Percentiles rank a stretch among this genome's conserved stretches.
Evolutionary conservation across 306 rosid species (phyloP).

Genomic region (Lathyrus aphaca): DNA sequence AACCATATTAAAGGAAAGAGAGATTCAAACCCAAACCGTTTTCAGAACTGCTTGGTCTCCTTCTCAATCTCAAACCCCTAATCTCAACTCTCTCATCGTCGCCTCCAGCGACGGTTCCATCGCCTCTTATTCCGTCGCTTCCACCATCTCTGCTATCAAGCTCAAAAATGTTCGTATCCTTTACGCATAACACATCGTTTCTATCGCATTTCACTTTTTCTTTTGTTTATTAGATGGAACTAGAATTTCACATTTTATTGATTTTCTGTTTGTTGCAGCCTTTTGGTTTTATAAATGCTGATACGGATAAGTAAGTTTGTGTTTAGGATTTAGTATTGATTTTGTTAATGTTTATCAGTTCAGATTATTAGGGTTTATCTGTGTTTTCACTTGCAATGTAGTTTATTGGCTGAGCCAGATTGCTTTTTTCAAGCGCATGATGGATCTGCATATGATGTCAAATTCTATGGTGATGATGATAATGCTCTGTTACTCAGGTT

Average conservation of each 20-base stretch:
- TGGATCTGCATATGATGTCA: slow-evolving; percentile 86
- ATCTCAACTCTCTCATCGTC: slow-evolving; percentile 61
- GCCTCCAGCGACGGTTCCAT: slow-evolving; percentile 89
- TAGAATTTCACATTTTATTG: slow-evolving; percentile 11
- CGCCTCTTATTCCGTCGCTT: slow-evolving; percentile 73
- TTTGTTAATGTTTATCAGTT: background rate
- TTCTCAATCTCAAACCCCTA: slow-evolving; percentile 46
- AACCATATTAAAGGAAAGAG: slow-evolving; percentile 64
- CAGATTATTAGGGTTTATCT: slow-evolving; percentile 23
- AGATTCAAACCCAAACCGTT: slow-evolving; percentile 80
- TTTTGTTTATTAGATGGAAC: background rate
- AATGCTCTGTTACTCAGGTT: slow-evolving; percentile 77
- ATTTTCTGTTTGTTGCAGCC: slow-evolving; percentile 55
- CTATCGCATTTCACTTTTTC: background rate
- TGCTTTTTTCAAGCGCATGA: slow-evolving; percentile 74
- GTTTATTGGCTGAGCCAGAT: slow-evolving; percentile 67
- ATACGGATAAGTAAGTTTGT: slow-evolving; percentile 56
- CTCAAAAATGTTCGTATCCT: slow-evolving; percentile 41
- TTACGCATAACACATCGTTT: too few relatives aligned
- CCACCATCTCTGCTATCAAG: slow-evolving; percentile 57
- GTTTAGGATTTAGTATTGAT: background rate
- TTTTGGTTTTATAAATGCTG: slow-evolving; percentile 47
- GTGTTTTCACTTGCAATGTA: slow-evolving; percentile 45
- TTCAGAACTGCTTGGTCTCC: slow-evolving; percentile 92
- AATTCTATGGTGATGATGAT: slow-evolving; percentile 69